These are phyloP conservation scores for Erythrophleum fordii DNA, from an alignment of 306 rosid species.

Conservation along the genomic window DNA sequence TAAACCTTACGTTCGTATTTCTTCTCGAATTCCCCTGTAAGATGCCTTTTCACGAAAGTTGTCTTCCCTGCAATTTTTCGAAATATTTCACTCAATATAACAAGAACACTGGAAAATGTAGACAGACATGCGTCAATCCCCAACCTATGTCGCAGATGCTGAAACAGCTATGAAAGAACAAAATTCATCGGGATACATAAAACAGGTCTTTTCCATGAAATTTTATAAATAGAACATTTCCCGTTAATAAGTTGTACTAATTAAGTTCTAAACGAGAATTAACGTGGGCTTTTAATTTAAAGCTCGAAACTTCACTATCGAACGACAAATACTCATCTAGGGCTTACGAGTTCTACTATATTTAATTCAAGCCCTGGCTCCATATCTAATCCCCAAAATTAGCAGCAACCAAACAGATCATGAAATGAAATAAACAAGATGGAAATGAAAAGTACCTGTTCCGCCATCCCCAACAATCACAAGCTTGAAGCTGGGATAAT, in stretches of 20 bases:
- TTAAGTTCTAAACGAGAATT: neutral
- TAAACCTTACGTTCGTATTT: slow-evolving; percentile 54
- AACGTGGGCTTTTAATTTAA: neutral
- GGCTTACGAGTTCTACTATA: neutral
- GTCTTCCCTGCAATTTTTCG: slow-evolving; percentile 53
- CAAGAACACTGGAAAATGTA: neutral
- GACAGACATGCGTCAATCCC: neutral
- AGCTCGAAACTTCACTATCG: neutral
- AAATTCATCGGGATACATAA: neutral
- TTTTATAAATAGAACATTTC: too few relatives aligned
- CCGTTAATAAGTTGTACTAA: neutral
- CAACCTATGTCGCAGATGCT: neutral
- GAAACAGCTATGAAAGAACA: neutral
- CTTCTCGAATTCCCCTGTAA: slow-evolving; percentile 64
- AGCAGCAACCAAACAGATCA: slow-evolving; percentile 28
- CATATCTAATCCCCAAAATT: neutral
- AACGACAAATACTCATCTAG: neutral
- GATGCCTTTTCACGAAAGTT: slow-evolving; percentile 62
- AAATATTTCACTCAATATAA: neutral
- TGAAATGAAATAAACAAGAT: neutral
- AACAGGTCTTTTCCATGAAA: neutral
- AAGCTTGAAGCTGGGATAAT: slow-evolving; percentile 72
- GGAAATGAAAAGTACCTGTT: slow-evolving; percentile 45
- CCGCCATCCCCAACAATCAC: slow-evolving; percentile 77
- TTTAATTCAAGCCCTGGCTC: neutral